A percentile compares a stretch with the other conserved stretches of the same genome.
Conservation (phyloP, 495 filamentous ascomycete genomes). For the Baudoinia panamericana region DNA sequence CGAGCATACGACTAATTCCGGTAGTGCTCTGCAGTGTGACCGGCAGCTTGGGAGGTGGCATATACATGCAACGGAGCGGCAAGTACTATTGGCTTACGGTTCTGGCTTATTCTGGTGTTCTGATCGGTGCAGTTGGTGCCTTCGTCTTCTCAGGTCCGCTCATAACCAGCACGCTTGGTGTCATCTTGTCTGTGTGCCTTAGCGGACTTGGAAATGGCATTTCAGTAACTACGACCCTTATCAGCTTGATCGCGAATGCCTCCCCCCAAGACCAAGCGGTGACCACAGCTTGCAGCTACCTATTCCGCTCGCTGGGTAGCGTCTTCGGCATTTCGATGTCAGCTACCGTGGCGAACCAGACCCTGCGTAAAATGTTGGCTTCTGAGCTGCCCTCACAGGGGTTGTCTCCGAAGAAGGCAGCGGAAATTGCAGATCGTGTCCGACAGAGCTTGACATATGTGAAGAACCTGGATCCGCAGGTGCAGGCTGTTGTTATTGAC, state of each 20-base stretch:
- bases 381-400: conserved; percentile 9
- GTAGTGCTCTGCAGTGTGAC: conserved; percentile 48
- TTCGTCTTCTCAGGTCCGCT: conserved; percentile 48
- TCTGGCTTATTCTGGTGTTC: conserved; percentile 38
- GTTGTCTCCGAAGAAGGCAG: conserved; percentile 39
- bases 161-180: conserved; percentile 31
- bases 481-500: conserved; percentile 47
- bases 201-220: conserved; percentile 50
- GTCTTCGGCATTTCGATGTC: conserved; percentile 59
- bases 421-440: conserved; percentile 57
- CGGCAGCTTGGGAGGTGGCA: conserved; percentile 56
- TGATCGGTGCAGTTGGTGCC: conserved; percentile 41
- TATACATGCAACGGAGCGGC: conserved; percentile 63
- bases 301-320: conserved; percentile 74
- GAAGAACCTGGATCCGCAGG: conserved; percentile 47
- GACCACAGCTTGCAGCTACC: conserved; percentile 71
- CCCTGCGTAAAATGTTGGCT: conserved; percentile 46
- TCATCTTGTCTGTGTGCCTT: conserved; percentile 44
- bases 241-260: conserved; percentile 55
- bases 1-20: conserved; percentile 57
- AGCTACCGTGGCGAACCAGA: conserved; percentile 61
- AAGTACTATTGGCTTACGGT: conserved; percentile 68
- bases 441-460: conserved; percentile 63
- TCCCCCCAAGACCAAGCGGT: conserved; percentile 57
- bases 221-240: conserved; percentile 60